Base-by-base conservation (phyloP, 2,329 filamentous ascomycete genomes). In the Cadophora gregata region DNA sequence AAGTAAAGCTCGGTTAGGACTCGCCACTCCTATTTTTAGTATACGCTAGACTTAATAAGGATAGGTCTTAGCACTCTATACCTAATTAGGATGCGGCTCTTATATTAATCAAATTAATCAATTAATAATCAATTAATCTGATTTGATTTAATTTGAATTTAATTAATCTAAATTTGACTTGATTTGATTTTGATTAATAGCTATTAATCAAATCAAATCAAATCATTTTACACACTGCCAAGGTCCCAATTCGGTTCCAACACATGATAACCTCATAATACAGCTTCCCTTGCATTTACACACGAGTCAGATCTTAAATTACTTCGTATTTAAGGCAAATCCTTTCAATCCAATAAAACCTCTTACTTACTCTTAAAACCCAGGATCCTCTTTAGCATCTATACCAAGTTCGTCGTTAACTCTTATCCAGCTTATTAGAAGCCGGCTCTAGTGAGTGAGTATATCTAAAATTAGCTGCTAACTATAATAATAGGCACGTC, bases 391-490 rank as follows among this genome's bases (percentile, higher is more conserved):
- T 67, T 69, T 67, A 27, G 61, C 42, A 51, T 67, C 51, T 29
- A 50, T 66, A 64, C 63, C 55, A 31, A 48, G 38, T 67, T 66
- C 55, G 38, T 64, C 64, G 65, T 59, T 66, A 56, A 38, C 59
- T 62, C 53, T 62, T 36, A 67, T 67, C 63, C 33, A 68, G 68
- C 64, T 45, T 65, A 64, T 68, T 70, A 33, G 60, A 65, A 67
- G 33, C 65, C 55, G 55, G 63, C 42, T 45, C 19, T 45, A 10
- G 16, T 45, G n/a, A 9, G 42, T 69, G 38, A 51, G 53, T 63
- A 56, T 59, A 62, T 53, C 62, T 67, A 67, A 60, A 66, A 66
- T 62, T 68, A 66, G 60, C 56, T 55, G 55, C 60, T 64, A 31
- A 62, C 63, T 63, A 63, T 55, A 59, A 27, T 63, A 4, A 65